Evolutionary conservation across 2,329 filamentous ascomycete genomes (phyloP).

Genomic region (Aureobasidium pullulans): DNA sequence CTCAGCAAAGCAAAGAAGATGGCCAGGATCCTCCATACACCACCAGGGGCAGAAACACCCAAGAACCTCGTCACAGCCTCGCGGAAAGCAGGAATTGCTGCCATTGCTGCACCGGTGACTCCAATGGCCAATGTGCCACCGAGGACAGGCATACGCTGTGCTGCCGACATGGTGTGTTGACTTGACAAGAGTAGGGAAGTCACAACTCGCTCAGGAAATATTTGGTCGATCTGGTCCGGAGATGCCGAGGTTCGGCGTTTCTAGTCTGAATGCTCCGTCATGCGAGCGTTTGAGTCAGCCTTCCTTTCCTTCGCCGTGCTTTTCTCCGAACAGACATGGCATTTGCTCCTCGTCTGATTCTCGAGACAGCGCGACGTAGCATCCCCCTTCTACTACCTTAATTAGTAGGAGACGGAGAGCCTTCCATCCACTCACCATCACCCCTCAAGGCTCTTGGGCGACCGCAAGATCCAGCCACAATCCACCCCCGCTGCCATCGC

Average conservation of each 20-base stretch:
- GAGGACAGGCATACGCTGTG: conserved; percentile 23
- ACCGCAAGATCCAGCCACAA: too few relatives aligned
- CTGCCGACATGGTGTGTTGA: conserved; percentile 24
- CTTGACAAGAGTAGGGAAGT: neutral
- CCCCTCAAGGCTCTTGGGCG: too few relatives aligned
- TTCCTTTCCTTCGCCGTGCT: too few relatives aligned
- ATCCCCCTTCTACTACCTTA: too few relatives aligned
- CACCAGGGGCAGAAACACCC: conserved; percentile 16
- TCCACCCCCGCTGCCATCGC: too few relatives aligned
- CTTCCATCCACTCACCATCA: too few relatives aligned
- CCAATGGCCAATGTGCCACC: conserved; percentile 23
- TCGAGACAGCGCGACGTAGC: too few relatives aligned
- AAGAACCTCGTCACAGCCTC: conserved; percentile 21
- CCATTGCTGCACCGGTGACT: conserved; percentile 19
- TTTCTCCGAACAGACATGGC: too few relatives aligned
- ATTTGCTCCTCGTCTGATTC: too few relatives aligned
- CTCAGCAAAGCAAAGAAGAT: conserved; percentile 55
- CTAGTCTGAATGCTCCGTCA: neutral
- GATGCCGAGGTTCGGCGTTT: conserved; percentile 7
- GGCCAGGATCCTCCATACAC: conserved; percentile 28
- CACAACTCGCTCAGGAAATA: neutral
- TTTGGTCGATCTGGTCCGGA: neutral
- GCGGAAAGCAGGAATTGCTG: conserved; percentile 22
- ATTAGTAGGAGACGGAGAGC: too few relatives aligned
- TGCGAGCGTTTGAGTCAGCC: neutral